Evolutionary conservation across 2,329 filamentous ascomycete genomes (phyloP).

Genomic region (Calonectria henricotiae): DNA sequence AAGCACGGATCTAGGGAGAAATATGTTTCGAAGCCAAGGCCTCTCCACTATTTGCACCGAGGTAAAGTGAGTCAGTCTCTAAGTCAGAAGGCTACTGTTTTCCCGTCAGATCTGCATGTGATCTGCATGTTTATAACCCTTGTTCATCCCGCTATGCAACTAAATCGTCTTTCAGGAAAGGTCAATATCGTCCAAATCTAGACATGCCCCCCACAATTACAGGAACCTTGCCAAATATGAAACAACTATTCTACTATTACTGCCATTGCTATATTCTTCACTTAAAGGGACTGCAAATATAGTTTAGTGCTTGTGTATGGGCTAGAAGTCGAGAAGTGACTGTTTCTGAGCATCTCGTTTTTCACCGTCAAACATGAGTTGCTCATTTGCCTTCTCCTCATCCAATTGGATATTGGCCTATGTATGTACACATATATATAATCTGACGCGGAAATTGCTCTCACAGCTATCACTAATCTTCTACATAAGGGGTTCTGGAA

Average conservation of each 20-base stretch:
- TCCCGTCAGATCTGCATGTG: neutral
- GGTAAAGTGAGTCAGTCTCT: neutral
- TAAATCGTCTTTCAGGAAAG: neutral
- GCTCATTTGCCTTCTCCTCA: no score
- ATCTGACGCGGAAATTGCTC: no score
- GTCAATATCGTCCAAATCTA: neutral
- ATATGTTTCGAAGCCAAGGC: neutral
- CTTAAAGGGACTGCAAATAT: neutral
- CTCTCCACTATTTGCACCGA: neutral
- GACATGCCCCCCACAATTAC: neutral
- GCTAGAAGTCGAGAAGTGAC: no score
- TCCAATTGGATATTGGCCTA: no score
- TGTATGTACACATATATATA: no score
- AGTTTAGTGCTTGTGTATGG: no score
- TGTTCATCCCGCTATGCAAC: neutral
- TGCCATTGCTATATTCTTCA: neutral
- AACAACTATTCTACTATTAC: neutral
- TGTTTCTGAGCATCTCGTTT: no score
- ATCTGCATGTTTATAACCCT: slow-evolving; percentile 1
- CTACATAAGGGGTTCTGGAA: no score
- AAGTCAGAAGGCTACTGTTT: neutral
- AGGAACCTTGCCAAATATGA: neutral
- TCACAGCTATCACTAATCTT: no score
- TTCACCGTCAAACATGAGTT: no score
- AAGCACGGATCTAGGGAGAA: neutral